Percentiles rank a stretch among this genome's conserved stretches.
Conservation (phyloP, 2,329 filamentous ascomycete species). For the Nothopassalora personata region DNA sequence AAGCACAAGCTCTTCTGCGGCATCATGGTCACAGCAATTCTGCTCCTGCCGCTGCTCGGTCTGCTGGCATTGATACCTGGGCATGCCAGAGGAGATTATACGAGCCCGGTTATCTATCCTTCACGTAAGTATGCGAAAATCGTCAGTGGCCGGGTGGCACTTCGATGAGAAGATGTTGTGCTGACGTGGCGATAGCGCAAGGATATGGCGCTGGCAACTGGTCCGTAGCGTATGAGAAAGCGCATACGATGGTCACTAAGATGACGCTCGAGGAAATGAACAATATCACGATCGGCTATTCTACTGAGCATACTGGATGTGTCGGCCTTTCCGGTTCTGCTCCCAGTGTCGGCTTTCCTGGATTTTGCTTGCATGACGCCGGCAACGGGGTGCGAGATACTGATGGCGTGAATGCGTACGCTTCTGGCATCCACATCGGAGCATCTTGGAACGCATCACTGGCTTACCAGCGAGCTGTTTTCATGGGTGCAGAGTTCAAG, state of each 20-base stretch:
- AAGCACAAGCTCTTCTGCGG: conserved; percentile 24
- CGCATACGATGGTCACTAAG: conserved; percentile 29
- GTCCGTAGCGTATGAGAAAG: conserved; percentile 30
- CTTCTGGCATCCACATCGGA: conserved; percentile 40
- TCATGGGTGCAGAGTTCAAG: conserved; percentile 55
- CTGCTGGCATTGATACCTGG: conserved; percentile 26
- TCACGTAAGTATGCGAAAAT: conserved; percentile 20
- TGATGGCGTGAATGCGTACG: conserved; percentile 41
- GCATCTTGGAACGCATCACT: conserved; percentile 51
- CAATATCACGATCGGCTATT: conserved; percentile 33
- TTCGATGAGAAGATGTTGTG: background rate
- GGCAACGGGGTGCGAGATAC: conserved; percentile 40
- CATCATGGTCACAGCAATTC: conserved; percentile 19
- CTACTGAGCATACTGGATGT: conserved; percentile 31
- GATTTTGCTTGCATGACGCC: conserved; percentile 40
- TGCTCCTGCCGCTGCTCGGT: conserved; percentile 28
- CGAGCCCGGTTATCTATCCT: conserved; percentile 27
- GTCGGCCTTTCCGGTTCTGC: conserved; percentile 35
- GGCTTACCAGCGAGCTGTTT: conserved; percentile 47
- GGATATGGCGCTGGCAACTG: conserved; percentile 33
- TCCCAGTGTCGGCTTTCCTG: conserved; percentile 35
- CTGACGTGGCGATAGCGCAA: conserved; percentile 16
- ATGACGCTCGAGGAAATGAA: conserved; percentile 36
- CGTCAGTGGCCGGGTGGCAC: background rate
- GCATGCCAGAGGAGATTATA: conserved; percentile 23